Evolutionary conservation across 495 filamentous ascomycete genomes (phyloP).

Genomic region (Lineolata rhizophorae): DNA sequence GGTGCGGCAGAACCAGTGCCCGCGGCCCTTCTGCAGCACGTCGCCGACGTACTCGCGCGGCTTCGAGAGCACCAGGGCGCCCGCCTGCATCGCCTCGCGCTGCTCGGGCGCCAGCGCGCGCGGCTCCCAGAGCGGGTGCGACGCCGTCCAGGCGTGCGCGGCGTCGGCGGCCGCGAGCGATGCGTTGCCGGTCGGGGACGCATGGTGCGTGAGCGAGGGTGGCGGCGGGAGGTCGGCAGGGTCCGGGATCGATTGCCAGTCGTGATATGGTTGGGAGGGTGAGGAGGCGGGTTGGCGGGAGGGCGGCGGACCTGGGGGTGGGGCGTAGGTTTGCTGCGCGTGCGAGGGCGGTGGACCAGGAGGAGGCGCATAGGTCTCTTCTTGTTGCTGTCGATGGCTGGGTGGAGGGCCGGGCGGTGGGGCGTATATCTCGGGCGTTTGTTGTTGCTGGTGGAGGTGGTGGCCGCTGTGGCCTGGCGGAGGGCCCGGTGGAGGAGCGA

Average conservation of each 20-base stretch:
- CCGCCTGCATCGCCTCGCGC: constrained; percentile 21
- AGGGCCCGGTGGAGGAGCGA: too few relatives aligned
- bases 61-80: constrained; percentile 24
- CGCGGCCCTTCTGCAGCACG: constrained; percentile 10
- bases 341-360: too few relatives aligned
- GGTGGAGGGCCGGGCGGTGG: constrained; percentile 1
- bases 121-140: constrained; percentile 40
- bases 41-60: constrained; percentile 27
- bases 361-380: too few relatives aligned
- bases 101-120: constrained; percentile 20
- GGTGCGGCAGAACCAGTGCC: constrained; percentile 25
- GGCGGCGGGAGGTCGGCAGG: constrained; percentile 65
- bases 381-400: too few relatives aligned
- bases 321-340: too few relatives aligned
- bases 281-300: constrained; percentile 7
- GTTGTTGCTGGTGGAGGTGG: too few relatives aligned
- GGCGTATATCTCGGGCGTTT: too few relatives aligned
- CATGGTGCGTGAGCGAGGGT: constrained; percentile 42
- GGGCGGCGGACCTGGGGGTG: constrained; percentile 23
- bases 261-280: constrained; percentile 38
- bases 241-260: constrained; percentile 66
- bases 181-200: constrained; percentile 55
- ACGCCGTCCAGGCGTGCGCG: constrained; percentile 46
- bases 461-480: too few relatives aligned
- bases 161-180: constrained; percentile 42